Base-by-base conservation (phyloP, 2,329 filamentous ascomycete genomes). In the Endocalyx cinctus region DNA sequence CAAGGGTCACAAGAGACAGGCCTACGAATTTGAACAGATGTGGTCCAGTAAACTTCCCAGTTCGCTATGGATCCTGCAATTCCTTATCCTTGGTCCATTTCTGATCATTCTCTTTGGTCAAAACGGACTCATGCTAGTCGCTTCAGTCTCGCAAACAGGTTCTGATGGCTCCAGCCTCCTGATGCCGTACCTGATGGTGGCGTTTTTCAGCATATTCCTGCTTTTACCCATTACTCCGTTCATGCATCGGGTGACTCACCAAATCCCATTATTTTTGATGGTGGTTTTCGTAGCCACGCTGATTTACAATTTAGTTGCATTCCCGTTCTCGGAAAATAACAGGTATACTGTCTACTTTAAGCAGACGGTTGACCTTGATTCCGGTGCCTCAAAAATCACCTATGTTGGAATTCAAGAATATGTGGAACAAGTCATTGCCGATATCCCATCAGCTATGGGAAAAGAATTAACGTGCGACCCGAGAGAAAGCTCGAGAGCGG, bases 1-100 rank as follows among this genome's bases (percentile, higher is more conserved):
- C 35, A 42, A 45, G 42, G 53, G 37, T 37, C 40, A 42, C 20
- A 49, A 38, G 16, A 37, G 36, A 3, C 48, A 63, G 34, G 62
- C 70, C 1, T 88, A 82, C 52, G 74, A 75, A 10, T 66, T 77
- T 33, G 92, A 97, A 55, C 92, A 97, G 58, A 65, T 73, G 11
- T 98, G 92, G 92, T 94, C 87, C 32, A 74, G 74, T 4, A 72
- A 72, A 23, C 64, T 97, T 34, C 87, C 87, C 1, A 77, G 73
- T 27, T 96, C 84, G 84, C 80, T 84, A 13, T 98, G 92, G 92
- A 60, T 92, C 26, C 48, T 94, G 13, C 89, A 98, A 51, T 82
- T 96, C 44, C 65, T 97, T 4, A 55, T 96, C 12, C 65, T 94
- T 8, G 84, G 78, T 0, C 88, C 89, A 0, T 76, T 95, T 33